A percentile compares a stretch with the other conserved stretches of the same genome.
phyloP scores from a whole-genome alignment of 2,329 filamentous ascomycete species.

The Blastomyces percursus region DNA sequence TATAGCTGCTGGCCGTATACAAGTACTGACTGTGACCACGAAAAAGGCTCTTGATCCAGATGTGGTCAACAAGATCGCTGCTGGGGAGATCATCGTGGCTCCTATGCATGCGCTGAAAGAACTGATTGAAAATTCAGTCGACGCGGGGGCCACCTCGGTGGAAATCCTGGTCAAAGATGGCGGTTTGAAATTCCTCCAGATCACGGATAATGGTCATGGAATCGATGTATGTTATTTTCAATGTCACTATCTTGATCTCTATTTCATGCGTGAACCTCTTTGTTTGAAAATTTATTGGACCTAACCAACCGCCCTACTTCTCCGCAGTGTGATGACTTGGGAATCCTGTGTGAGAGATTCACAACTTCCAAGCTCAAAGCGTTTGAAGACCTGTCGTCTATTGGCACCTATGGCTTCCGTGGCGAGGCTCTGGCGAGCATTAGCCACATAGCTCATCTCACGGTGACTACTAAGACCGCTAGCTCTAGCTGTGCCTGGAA shows the following conservation, averaged over 20 bases:
- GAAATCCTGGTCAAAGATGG: slow-evolving; percentile 93
- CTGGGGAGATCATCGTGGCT: slow-evolving; percentile 95
- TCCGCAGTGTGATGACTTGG: slow-evolving; percentile 69
- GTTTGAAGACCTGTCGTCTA: slow-evolving; percentile 83
- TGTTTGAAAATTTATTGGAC: not conserved
- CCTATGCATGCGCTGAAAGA: slow-evolving; percentile 95
- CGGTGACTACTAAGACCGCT: slow-evolving; percentile 85
- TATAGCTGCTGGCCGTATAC: not conserved
- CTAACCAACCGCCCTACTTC: not conserved
- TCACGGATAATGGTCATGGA: slow-evolving; percentile 92
- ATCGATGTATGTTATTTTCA: slow-evolving; percentile 58
- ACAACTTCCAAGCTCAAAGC: slow-evolving; percentile 91
- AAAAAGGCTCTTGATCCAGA: slow-evolving; percentile 70
- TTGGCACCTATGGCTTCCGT: slow-evolving; percentile 94
- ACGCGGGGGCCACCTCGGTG: slow-evolving; percentile 85
- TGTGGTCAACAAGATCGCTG: slow-evolving; percentile 97
- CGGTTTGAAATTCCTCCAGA: slow-evolving; percentile 86
- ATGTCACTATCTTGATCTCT: slow-evolving; percentile 5
- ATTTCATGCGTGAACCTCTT: slow-evolving; percentile 18
- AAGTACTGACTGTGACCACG: not conserved
- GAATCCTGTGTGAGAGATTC: slow-evolving; percentile 88
- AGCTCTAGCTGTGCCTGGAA: slow-evolving; percentile 83
- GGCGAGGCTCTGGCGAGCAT: slow-evolving; percentile 95
- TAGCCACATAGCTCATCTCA: slow-evolving; percentile 93
- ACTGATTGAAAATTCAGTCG: slow-evolving; percentile 90